Base-by-base conservation (phyloP, 495 filamentous ascomycete genomes). In the Bacidia gigantensis region DNA sequence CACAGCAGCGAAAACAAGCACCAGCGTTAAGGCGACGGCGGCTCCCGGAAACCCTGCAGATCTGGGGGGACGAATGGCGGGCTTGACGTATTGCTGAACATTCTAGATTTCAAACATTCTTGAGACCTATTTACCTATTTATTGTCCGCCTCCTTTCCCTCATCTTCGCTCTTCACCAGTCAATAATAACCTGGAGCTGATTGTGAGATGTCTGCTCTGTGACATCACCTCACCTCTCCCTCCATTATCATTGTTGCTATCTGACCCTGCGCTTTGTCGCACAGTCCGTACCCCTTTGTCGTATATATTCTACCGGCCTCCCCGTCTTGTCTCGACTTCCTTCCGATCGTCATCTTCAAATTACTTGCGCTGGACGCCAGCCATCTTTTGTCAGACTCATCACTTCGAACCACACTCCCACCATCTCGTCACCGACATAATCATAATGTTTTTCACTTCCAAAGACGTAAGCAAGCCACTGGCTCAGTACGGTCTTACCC, bases 1-100 rank as follows among this genome's bases (percentile, higher is more conserved):
- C 29, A 35, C 7, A 35, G 7, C 61, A 53, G 56, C 56, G 32
- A 24, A 18, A 52, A 1, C 18, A 41, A 23, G 21, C 51, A 46
- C 23, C 44, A 43, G 29, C 22, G 26, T 39, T 11, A 29, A 43
- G 46, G 18, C 2, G 12, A 22, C 40, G 25, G 21, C 29, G 29
- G 29, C 29, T 35, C 41, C 40, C 43, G 45, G 35, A 29, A 56
- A n/a, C 23, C 44, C 9, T 47, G 41, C 17, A 35, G 22, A 40
- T 57, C 54, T 43, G 39, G 9, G n/a, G 20, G 7, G 44, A 47
- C 44, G 44, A 47, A 47, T 47, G 44, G 26, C 7, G 26, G 11
- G 22, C 20, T 14, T 47, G 7, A 47, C 22, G 44, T 14, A n/a
- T 5, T 22, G 22, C 17, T 22, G 7, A 22, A 14, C 7, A 35